Evolutionary conservation across 192 early-diverging fungal species (phyloP), one percentile per base, ranked within the genome.

Genomic region (Cladochytrium replicatum): DNA sequence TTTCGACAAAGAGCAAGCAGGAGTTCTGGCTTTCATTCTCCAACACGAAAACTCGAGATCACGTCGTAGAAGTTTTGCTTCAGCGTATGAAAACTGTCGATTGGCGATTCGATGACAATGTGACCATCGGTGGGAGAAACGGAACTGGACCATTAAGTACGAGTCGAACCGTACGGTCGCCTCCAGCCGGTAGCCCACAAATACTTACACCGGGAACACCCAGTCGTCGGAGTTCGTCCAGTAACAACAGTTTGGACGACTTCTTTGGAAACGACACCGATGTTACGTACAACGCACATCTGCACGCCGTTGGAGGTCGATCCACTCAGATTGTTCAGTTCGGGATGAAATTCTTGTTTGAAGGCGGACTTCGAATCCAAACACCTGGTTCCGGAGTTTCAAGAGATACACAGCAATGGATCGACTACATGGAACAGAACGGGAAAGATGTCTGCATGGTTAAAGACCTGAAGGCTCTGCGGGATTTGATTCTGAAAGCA

Each of bases 391-490:
- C 52, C 4, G 60, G 51, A 27, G 44, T 22, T 2, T 52, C 26
- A 40, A 13, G 34, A 41, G 49, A 50, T 19, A 48, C 23, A 15
- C 50, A 1, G 27, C 43, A 55, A 29, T 77, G 74, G 74, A 54
- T 40, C 29, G 62, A 64, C 4, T 77, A 77, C 38, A 60, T 77
- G 17, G 72, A 77, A 2, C 43, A 29, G 6, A 50, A 64, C 50
- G 74, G 74, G 3, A 28, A 47, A 29, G 74, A 77, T 64, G 62
- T 68, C 13, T 74, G 66, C 26, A 77, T 77, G 58, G 43, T 68
- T 19, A 64, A 64, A 23, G 71, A 77, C 44, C 30, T 68, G 22
- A 67, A 57, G 22, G 22, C 46, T 3, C 29, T 77, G 29, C 48
- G 69, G n/a, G 70, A 77, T 13, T 39, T 77, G 32, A 48, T 77